Base-by-base conservation (phyloP, 495 filamentous ascomycete genomes). In the Saxispiralis lemnorum region DNA sequence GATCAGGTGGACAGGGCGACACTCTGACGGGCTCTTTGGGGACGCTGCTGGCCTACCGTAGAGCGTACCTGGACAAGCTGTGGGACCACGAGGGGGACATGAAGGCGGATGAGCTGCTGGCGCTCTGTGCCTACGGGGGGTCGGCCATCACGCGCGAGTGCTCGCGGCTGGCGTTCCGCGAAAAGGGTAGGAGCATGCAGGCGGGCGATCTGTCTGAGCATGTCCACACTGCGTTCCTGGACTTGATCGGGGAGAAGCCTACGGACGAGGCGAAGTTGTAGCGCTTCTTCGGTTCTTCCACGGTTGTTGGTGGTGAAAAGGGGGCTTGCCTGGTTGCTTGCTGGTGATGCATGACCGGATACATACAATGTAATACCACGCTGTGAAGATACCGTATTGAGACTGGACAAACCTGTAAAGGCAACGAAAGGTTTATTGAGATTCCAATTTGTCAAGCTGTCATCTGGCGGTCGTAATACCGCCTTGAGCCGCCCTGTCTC, bases 1-100 rank as follows among this genome's bases (percentile, higher is more conserved):
- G 89, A 44, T 87, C 79, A 42, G 92, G 89, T 33, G 89, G 89
- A 2, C 89, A 97, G 59, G 89, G 89, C 9, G 89, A 97, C 64
- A 97, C 89, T 9, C 64, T 97, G 51, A 97, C 89, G 2, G 89
- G 89, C 7, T 76, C 75, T 38, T 66, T 97, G 50, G 89, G 76
- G 1, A 96, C 89, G 12, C 68, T 97, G 48, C 59, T 97, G 47
- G 86, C 74, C 15, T 97, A 85, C 76, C 63, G 87, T 45, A 76
- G 76, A 53, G 82, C 84, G 18, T 97, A 97, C 61, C 67, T 80
- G 40, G 78, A 93, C 42, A 66, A 67, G 36, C 48, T 93, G 12
- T 97, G 89, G 89, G 81, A 87, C 9, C 71, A 76, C 53, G 73
- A 71, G 7, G 68, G 66, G 6, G 63, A 65, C 39, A 50, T 83